Evolutionary conservation across 148 eudicot species (phyloP), one percentile per base, ranked within the genome.

Genomic region (Rhododendron molle): DNA sequence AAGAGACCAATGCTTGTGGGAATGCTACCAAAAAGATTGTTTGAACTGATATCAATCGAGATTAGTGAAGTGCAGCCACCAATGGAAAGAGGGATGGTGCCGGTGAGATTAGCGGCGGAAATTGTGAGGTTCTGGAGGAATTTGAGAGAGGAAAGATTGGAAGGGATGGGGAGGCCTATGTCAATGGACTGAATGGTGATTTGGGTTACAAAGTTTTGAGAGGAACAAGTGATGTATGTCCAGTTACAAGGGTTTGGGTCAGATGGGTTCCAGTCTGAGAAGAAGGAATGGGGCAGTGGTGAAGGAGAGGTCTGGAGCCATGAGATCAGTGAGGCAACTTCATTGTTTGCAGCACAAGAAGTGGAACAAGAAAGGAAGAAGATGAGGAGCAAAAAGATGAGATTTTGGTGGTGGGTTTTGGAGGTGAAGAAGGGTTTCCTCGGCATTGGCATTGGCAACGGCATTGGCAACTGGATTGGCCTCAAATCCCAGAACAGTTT

Each of bases 181-280:
- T 86, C 91, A 38, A 92, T 73, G 62, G 92, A 91, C 58, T 88
- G 89, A 46, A 95, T 88, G 72, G 76, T 84, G 26, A 96, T 92
- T 83, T 93, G 86, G 2, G 92, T 86, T 3, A 96, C 93, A 49
- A 88, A 91, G 26, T 89, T 81, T 36, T 92, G 87, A 3, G 86
- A 2, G 28, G 92, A 89, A 79, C 99, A 96, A 9, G 92, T 86
- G 7, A 96, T 91, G 91, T 36, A 90, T n/a, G 95, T 50, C 99
- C 99, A 96, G 50, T 91, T 87, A 88, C 99, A 96, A n/a, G 99
- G 99, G 86, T 89, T 92, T 21, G 88, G 71, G 84, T 95, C 98
- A 9, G 30, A 43, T 3, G 78, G 52, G 83, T 89, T 90, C 99
- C 99, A 96, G 84, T 84, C 54, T 15, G 79, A 77, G 49, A 84